Percentiles rank a stretch among this genome's conserved stretches.
phyloP scores from a whole-genome alignment of 768 basidiomycete genomes.

The Calvatia gigantea region DNA sequence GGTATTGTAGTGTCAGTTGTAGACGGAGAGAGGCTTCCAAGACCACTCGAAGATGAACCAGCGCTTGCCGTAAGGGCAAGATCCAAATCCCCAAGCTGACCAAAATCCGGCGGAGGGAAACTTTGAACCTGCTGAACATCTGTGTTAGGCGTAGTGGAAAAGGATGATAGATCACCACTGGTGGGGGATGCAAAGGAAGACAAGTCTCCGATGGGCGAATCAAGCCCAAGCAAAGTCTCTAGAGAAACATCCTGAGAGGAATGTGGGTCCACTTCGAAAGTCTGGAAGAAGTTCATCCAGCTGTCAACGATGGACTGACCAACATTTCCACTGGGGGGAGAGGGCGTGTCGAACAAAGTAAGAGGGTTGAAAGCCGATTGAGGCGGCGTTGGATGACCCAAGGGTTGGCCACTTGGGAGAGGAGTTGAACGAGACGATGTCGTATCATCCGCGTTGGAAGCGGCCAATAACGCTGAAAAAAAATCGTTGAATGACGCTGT shows the following conservation, averaged over 20 bases:
- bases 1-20: neutral
- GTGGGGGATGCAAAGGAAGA: constrained; percentile 8
- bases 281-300: constrained; percentile 49
- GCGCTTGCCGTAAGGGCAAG: neutral
- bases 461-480: constrained; percentile 6
- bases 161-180: neutral
- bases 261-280: constrained; percentile 23
- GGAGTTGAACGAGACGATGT: neutral
- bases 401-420: neutral
- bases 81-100: constrained; percentile 12
- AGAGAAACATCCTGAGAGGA: neutral
- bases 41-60: neutral
- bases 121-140: neutral
- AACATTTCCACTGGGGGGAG: constrained; percentile 13
- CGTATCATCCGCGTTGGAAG: neutral
- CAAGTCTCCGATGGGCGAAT: constrained; percentile 16
- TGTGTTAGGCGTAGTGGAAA: constrained; percentile 5
- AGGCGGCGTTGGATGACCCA: neutral
- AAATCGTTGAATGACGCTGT: constrained; percentile 1
- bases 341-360: neutral
- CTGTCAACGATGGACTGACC: constrained; percentile 43
- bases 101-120: neutral
- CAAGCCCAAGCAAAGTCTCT: constrained; percentile 5
- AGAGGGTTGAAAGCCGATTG: neutral
- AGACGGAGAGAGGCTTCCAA: neutral